Conservation (phyloP, 1,284 basidiomycete species). For the Leccinum brunneo-olivaceum region DNA sequence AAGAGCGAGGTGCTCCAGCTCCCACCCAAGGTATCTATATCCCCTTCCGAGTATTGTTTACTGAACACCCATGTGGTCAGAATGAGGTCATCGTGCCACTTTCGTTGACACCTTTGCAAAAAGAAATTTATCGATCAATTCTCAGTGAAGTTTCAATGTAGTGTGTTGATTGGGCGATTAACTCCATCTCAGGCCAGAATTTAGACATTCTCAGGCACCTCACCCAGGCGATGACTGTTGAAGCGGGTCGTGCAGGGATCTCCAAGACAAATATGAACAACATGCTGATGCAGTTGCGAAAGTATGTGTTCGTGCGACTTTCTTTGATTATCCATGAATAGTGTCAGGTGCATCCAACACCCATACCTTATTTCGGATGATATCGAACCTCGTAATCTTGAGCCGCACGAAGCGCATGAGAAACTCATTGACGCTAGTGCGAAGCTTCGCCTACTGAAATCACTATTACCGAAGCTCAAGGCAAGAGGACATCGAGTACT, state of each 20-base stretch:
- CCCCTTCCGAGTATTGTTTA: background rate
- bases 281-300: conserved; percentile 80
- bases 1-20: conserved; percentile 91
- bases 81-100: conserved; percentile 90
- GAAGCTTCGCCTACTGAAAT: conserved; percentile 82
- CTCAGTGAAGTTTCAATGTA: conserved; percentile 42
- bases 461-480: conserved; percentile 82
- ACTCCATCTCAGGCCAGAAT: conserved; percentile 51
- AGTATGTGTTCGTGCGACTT: conserved; percentile 41
- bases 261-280: conserved; percentile 63
- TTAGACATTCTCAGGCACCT: conserved; percentile 58
- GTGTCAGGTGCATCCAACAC: conserved; percentile 72
- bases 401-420: conserved; percentile 60
- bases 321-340: conserved; percentile 2
- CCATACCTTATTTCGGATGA: conserved; percentile 82
- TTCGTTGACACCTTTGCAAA: conserved; percentile 84
- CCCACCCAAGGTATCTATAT: conserved; percentile 72
- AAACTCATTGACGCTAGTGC: conserved; percentile 81
- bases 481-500: conserved; percentile 90
- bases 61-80: conserved; percentile 32
- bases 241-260: conserved; percentile 28
- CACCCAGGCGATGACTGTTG: conserved; percentile 35
- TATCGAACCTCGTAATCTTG: conserved; percentile 71
- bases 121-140: conserved; percentile 82
- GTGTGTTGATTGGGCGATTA: conserved; percentile 1